These are phyloP conservation scores for Cornus controversa DNA, from an alignment of 148 eudicot genomes.

Conservation along the genomic window DNA sequence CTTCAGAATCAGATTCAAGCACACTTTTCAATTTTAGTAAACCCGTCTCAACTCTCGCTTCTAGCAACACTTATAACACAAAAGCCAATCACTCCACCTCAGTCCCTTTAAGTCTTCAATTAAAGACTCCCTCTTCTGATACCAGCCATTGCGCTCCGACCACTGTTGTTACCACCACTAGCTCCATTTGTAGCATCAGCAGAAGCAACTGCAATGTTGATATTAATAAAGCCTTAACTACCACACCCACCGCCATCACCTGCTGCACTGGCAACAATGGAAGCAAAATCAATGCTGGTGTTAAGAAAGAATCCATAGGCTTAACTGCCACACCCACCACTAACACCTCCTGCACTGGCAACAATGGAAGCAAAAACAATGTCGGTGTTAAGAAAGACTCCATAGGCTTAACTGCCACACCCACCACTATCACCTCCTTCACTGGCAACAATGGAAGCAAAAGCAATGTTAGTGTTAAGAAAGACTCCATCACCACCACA, in stretches of 20 bases:
- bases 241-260: neutral
- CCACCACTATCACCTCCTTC: neutral
- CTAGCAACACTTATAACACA: neutral
- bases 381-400: neutral
- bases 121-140: slow-evolving; percentile 13
- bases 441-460: neutral
- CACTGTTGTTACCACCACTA: neutral
- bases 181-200: neutral
- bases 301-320: neutral
- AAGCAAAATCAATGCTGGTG: neutral
- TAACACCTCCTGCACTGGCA: neutral
- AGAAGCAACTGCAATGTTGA: neutral
- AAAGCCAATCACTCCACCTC: neutral
- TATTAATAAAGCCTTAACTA: neutral
- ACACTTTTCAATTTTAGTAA: neutral
- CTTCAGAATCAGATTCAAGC: neutral
- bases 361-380: too few relatives aligned
- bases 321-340: neutral
- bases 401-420: neutral
- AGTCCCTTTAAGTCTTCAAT: slow-evolving; percentile 14
- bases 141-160: neutral
- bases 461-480: neutral
- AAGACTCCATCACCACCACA: neutral
- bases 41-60: neutral
- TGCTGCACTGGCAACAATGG: neutral